These are phyloP conservation scores for Eustoma russellianum DNA, from an alignment of 257 asterid species.

Conservation along the genomic window DNA sequence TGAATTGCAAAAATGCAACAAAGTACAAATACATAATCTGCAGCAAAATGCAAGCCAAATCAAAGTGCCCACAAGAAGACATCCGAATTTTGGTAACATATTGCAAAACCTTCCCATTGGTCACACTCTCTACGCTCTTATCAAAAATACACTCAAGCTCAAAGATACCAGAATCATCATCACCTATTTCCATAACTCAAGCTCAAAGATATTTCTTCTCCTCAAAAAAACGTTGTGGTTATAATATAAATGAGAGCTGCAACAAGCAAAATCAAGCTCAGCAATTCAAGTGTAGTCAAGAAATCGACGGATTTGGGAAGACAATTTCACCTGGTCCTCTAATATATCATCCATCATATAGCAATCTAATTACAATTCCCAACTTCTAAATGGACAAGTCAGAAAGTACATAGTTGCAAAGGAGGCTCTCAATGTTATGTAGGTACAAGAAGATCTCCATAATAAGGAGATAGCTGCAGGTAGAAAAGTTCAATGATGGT, in stretches of 20 bases:
- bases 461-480: slow-evolving; percentile 23
- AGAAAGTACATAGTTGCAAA: slow-evolving; percentile 6
- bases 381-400: slow-evolving; percentile 8
- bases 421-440: slow-evolving; percentile 32
- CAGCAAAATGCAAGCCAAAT: slow-evolving; percentile 76
- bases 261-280: slow-evolving; percentile 48
- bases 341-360: no score
- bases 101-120: slow-evolving; percentile 31
- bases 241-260: slow-evolving; percentile 44
- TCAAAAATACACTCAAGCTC: slow-evolving; percentile 71
- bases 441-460: slow-evolving; percentile 44
- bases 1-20: no score
- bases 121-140: slow-evolving; percentile 39
- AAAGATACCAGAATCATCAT: slow-evolving; percentile 61
- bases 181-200: slow-evolving; percentile 80
- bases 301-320: no score
- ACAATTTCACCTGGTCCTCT: no score
- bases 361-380: background rate
- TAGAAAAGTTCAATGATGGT: slow-evolving; percentile 23
- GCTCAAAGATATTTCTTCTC: slow-evolving; percentile 15
- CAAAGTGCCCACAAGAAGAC: slow-evolving; percentile 64
- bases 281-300: slow-evolving; percentile 36
- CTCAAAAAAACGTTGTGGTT: slow-evolving; percentile 30
- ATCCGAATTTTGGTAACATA: slow-evolving; percentile 65
- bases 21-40: no score